Base-by-base conservation (phyloP, 2,329 filamentous ascomycete genomes). In the Xylariaceae sp. region DNA sequence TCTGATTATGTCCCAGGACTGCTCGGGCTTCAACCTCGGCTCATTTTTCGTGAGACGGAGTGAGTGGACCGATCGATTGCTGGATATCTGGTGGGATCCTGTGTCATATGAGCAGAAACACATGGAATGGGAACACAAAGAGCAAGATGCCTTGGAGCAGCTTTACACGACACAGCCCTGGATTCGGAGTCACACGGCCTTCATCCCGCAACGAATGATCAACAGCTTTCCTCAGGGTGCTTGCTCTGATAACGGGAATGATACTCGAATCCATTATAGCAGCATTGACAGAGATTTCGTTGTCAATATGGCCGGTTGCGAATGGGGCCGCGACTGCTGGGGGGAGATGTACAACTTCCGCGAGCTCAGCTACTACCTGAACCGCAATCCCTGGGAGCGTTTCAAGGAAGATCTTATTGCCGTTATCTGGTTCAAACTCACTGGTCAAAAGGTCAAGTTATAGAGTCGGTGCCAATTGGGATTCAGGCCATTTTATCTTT, bases 81-180 rank as follows among this genome's bases (percentile, higher is more conserved):
- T 98, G 28, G 93, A 98, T 59, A 78, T 95, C 39, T 98, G 93
- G 93, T 98, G 93, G 93, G 93, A 98, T 58, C 93, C 93, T 0
- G 90, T 97, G 22, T 81, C 85, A 43, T 98, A 98, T 64, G 93
- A 98, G 67, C 93, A 98, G 67, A 94, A 89, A 62, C 93, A 98
- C 64, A 96, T 96, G 90, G 80, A 93, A 48, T 98, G 93, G 93
- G 90, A 93, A 59, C 93, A 98, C 72, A 97, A 97, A 64, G 93
- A 98, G 64, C 93, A 98, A 67, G 90, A 97, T 60, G 89, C 90
- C 2, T 71, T 98, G 32, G 90, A 96, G 67, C 86, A 95, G 67
- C 74, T 98, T 48, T 98, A 98, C 68, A 78, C 75, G 43, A 85
- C 85, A 41, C 91, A 97, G 62, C 88, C 93, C 1, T 98, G 93